Evolutionary conservation across 1,284 basidiomycete genomes (phyloP).

Genomic region (Ceratobasidium sp.): DNA sequence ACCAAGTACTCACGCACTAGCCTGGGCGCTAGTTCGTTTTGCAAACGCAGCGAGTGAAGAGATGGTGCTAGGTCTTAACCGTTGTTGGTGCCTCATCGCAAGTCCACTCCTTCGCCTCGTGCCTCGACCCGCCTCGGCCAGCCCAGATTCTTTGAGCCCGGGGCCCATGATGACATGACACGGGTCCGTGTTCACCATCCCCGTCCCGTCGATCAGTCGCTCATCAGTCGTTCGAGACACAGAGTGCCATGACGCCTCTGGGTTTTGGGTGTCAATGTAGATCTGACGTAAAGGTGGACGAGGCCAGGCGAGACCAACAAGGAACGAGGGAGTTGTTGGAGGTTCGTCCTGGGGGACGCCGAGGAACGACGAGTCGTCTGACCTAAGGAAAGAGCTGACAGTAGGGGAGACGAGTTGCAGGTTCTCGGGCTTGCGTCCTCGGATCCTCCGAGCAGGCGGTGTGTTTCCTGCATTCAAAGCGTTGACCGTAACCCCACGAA

Average conservation of each 20-base stretch:
- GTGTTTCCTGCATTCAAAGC: conserved; percentile 10
- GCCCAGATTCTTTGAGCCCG: too few relatives aligned
- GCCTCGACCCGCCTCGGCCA: conserved; percentile 14
- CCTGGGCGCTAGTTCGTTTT: neutral
- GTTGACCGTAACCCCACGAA: neutral
- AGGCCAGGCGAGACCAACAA: conserved; percentile 19
- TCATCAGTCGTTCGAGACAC: conserved; percentile 1
- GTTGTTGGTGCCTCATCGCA: conserved; percentile 6
- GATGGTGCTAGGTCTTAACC: neutral
- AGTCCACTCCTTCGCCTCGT: neutral
- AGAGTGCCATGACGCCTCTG: conserved; percentile 21
- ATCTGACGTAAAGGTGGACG: conserved; percentile 24
- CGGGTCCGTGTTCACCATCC: conserved; percentile 13
- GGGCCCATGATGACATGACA: conserved; percentile 27
- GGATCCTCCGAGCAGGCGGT: conserved; percentile 1
- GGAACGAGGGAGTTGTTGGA: conserved; percentile 19
- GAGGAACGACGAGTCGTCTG: neutral
- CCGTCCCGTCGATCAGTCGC: conserved; percentile 4
- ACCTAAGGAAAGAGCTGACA: too few relatives aligned
- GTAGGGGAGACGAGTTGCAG: too few relatives aligned
- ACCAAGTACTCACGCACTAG: neutral
- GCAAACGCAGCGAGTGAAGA: conserved; percentile 8
- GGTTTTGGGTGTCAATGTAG: conserved; percentile 13
- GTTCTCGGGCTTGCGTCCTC: neutral
- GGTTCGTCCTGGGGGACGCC: neutral